Conservation (phyloP, 371 early-diverging fungal species). For the Mucor indicus region DNA sequence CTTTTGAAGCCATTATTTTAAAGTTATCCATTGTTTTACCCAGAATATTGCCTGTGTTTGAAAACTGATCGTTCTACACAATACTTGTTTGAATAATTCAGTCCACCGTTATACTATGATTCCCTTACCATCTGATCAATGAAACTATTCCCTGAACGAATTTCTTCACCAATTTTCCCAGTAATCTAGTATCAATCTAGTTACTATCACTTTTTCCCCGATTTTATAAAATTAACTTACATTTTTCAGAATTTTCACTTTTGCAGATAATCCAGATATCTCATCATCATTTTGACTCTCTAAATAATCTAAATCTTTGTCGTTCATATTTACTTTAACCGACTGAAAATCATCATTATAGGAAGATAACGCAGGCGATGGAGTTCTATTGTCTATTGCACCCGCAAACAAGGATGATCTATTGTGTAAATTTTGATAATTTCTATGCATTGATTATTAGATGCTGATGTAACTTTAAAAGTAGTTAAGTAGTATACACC, state of each 20-base stretch:
- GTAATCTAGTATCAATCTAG: conserved; percentile 35
- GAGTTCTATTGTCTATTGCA: conserved; percentile 19
- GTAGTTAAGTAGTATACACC: conserved; percentile 13
- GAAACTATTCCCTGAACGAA: conserved; percentile 42
- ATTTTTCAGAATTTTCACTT: conserved; percentile 45
- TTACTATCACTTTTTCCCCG: background rate
- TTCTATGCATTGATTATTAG: too few species aligned
- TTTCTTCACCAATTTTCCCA: conserved; percentile 52
- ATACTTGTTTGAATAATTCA: background rate
- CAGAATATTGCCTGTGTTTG: conserved; percentile 39
- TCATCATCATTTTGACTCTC: conserved; percentile 51
- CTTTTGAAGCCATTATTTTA: conserved; percentile 48
- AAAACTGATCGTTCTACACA: conserved; percentile 47
- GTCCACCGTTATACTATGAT: background rate
- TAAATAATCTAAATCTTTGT: conserved; percentile 43
- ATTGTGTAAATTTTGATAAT: conserved; percentile 48
- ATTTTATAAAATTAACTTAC: conserved; percentile 16
- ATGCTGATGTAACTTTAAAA: too few species aligned
- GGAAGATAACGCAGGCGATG: conserved; percentile 19
- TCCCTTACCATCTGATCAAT: conserved; percentile 42
- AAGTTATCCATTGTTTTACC: conserved; percentile 52
- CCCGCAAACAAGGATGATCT: conserved; percentile 40
- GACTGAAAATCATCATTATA: background rate
- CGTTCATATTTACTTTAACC: conserved; percentile 33
- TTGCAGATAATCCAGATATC: conserved; percentile 45